Percentiles rank a stretch among this genome's conserved stretches.
Evolutionary conservation across 345 rosid species (phyloP).

Genomic region (Cochlearia excelsa): DNA sequence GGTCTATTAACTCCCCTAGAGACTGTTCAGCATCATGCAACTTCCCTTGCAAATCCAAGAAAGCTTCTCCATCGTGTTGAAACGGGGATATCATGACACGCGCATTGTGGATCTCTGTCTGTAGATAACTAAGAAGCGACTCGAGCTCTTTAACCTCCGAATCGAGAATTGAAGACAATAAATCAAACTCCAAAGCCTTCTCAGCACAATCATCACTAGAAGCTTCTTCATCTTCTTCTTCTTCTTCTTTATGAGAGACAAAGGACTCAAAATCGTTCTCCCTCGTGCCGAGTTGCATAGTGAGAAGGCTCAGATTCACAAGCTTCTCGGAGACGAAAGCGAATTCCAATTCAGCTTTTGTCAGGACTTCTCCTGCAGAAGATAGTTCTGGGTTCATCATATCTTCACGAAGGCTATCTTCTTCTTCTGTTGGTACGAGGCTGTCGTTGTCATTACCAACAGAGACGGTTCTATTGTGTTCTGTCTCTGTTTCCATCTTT

Average conservation of each 20-base stretch:
- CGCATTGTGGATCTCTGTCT: constrained; percentile 40
- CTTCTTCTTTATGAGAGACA: constrained; percentile 37
- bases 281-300: constrained; percentile 68
- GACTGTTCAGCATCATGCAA: constrained; percentile 52
- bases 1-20: constrained; percentile 52
- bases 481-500: constrained; percentile 46
- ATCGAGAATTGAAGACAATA: constrained; percentile 61
- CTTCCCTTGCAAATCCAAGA: constrained; percentile 57
- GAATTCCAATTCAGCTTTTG: constrained; percentile 63
- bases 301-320: constrained; percentile 63
- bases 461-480: constrained; percentile 38
- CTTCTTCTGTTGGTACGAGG: constrained; percentile 47
- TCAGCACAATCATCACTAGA: constrained; percentile 37
- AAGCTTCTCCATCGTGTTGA: constrained; percentile 44
- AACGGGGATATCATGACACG: constrained; percentile 45
- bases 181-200: constrained; percentile 63
- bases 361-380: constrained; percentile 47
- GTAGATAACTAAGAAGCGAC: constrained; percentile 39
- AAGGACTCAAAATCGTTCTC: constrained; percentile 70
- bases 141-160: constrained; percentile 67
- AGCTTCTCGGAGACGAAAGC: constrained; percentile 76
- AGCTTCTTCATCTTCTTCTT: constrained; percentile 15
- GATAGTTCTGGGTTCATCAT: constrained; percentile 40
- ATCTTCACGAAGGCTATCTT: constrained; percentile 44
- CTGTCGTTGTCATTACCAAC: constrained; percentile 49